phyloP scores from a whole-genome alignment of 352 stramenopile genomes.

The Globisporangium cederbergense region DNA sequence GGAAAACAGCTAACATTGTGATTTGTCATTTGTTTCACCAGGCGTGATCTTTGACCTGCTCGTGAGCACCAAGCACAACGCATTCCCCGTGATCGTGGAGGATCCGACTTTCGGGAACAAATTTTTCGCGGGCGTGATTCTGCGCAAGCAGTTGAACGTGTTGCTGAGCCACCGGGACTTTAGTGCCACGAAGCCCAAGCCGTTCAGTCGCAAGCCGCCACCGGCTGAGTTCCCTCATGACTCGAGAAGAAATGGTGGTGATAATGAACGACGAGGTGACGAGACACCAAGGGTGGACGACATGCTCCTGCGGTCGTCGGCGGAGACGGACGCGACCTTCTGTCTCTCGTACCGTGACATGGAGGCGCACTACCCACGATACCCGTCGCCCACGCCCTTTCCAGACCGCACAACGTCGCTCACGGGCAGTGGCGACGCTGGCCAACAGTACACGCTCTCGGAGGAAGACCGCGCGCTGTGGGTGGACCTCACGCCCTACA shows the following conservation, averaged over 20 bases:
- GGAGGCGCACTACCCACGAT: constrained; percentile 79
- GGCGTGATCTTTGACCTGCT: constrained; percentile 92
- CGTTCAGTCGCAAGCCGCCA: constrained; percentile 68
- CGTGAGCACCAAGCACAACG: constrained; percentile 82
- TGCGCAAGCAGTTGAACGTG: constrained; percentile 81
- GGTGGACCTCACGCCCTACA: constrained; percentile 96
- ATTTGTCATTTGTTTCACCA: not conserved
- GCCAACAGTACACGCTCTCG: constrained; percentile 46
- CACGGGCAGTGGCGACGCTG: constrained; percentile 13
- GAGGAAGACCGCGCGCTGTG: constrained; percentile 88
- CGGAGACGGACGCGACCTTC: constrained; percentile 29
- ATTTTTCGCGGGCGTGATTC: constrained; percentile 80
- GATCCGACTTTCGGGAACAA: constrained; percentile 78
- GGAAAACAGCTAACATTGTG: not conserved
- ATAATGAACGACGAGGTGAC: constrained; percentile 10
- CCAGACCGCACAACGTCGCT: constrained; percentile 20
- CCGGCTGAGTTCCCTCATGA: constrained; percentile 26
- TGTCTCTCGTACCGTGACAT: constrained; percentile 83
- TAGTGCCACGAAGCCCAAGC: constrained; percentile 57
- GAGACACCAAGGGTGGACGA: constrained; percentile 39
- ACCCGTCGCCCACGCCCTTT: constrained; percentile 59
- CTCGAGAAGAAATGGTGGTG: constrained; percentile 22
- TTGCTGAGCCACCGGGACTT: constrained; percentile 72
- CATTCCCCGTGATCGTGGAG: constrained; percentile 85
- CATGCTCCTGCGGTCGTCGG: constrained; percentile 34